Percentiles rank a stretch among this genome's conserved stretches.
Conservation (phyloP, 2,329 filamentous ascomycete species). For the Scedosporium dehoogii region DNA sequence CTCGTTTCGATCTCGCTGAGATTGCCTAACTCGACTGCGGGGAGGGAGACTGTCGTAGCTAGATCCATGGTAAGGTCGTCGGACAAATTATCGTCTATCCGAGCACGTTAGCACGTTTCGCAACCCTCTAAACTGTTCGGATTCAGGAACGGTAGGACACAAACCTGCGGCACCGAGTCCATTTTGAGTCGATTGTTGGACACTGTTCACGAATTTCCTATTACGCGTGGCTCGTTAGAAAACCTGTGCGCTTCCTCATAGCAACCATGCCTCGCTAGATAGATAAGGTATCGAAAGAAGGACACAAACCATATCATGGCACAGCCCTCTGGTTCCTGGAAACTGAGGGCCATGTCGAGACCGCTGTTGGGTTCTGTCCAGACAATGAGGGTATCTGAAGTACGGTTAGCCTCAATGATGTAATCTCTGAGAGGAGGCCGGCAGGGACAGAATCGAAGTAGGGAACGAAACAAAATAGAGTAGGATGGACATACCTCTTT, state of each 20-base stretch:
- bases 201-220: constrained; percentile 84
- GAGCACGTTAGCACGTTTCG: background rate
- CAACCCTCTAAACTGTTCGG: background rate
- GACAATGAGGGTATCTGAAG: constrained; percentile 84
- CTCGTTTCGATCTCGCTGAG: constrained; percentile 75
- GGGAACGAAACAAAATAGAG: background rate
- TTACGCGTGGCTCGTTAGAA: constrained; percentile 1
- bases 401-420: constrained; percentile 10
- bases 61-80: constrained; percentile 77
- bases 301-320: constrained; percentile 70
- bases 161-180: constrained; percentile 50
- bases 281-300: background rate
- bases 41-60: constrained; percentile 60
- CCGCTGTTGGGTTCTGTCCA: constrained; percentile 84
- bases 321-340: constrained; percentile 94
- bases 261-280: background rate
- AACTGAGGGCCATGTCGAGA: constrained; percentile 94
- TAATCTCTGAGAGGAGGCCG: constrained; percentile 5
- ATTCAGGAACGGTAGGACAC: constrained; percentile 8
- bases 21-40: constrained; percentile 69
- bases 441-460: background rate
- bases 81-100: constrained; percentile 69
- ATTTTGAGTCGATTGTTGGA: constrained; percentile 63
- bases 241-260: background rate
- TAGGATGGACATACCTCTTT: constrained; percentile 59